Evolutionary conservation across 768 basidiomycete species (phyloP).

Genomic region (Leccinum aurantiacum): DNA sequence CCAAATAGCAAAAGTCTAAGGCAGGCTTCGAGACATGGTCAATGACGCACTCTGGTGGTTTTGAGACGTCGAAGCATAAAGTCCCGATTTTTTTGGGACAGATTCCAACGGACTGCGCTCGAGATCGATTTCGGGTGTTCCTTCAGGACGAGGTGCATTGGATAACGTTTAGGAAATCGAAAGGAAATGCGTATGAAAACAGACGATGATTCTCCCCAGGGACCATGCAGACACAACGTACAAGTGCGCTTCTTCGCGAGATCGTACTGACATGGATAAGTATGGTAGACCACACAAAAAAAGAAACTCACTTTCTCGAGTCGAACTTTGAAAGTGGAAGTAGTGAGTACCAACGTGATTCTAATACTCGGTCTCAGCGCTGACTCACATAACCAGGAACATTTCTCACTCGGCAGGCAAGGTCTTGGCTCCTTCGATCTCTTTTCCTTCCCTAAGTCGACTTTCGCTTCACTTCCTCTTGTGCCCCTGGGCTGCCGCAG

Average conservation of each 20-base stretch:
- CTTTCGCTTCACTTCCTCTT: conserved; percentile 50
- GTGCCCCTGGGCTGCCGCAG: conserved; percentile 6
- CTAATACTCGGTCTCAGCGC: conserved; percentile 36
- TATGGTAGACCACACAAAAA: neutral
- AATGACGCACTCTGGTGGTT: conserved; percentile 60
- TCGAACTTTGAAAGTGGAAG: conserved; percentile 71
- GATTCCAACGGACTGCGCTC: conserved; percentile 82
- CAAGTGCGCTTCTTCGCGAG: conserved; percentile 73
- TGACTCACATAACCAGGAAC: neutral
- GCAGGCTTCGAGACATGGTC: conserved; percentile 85
- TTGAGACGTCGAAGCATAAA: conserved; percentile 78
- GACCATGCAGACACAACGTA: conserved; percentile 83
- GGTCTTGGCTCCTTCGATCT: conserved; percentile 43
- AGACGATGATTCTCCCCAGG: conserved; percentile 85
- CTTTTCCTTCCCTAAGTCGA: conserved; percentile 32
- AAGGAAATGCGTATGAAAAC: conserved; percentile 88
- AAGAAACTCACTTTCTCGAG: conserved; percentile 69
- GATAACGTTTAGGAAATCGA: conserved; percentile 84
- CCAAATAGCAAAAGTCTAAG: conserved; percentile 77
- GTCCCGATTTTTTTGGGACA: conserved; percentile 68
- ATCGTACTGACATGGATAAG: conserved; percentile 49
- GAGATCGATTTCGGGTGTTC: conserved; percentile 73
- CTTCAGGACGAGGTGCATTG: conserved; percentile 55
- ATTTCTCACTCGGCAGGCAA: conserved; percentile 71
- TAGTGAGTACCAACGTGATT: conserved; percentile 67